phyloP scores from a whole-genome alignment of 345 rosid species.

The Excoecaria agallocha region DNA sequence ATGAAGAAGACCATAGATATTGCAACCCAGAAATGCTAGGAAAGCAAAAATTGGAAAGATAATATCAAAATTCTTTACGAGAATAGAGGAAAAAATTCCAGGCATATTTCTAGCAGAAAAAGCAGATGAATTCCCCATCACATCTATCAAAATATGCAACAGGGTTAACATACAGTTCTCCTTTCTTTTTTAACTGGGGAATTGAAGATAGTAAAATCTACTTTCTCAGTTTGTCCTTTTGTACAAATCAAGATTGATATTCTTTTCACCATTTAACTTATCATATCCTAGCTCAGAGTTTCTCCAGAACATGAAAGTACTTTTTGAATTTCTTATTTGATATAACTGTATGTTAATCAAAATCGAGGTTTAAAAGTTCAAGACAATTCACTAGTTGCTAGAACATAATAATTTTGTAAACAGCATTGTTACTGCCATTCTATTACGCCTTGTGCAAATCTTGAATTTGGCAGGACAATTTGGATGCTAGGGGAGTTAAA shows the following conservation, averaged over 20 bases:
- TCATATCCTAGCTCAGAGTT: neutral
- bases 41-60: constrained; percentile 33
- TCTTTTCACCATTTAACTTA: neutral
- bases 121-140: neutral
- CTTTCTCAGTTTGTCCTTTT: neutral
- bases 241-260: neutral
- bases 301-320: neutral
- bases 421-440: neutral
- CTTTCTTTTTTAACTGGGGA: neutral
- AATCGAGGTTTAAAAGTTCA: neutral
- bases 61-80: constrained; percentile 15
- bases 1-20: constrained; percentile 91
- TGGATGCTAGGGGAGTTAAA: neutral
- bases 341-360: neutral
- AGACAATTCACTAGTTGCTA: neutral
- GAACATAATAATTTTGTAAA: neutral
- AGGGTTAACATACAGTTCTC: neutral
- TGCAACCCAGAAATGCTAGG: constrained; percentile 89
- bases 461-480: neutral
- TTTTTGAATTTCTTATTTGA: neutral
- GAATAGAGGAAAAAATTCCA: neutral
- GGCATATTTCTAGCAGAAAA: neutral
- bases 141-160: neutral
- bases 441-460: neutral
- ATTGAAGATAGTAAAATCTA: neutral